A percentile compares a stretch with the other conserved stretches of the same genome.
These are phyloP conservation scores for Nephelium lappaceum DNA, from an alignment of 345 rosid genomes.

Conservation along the genomic window DNA sequence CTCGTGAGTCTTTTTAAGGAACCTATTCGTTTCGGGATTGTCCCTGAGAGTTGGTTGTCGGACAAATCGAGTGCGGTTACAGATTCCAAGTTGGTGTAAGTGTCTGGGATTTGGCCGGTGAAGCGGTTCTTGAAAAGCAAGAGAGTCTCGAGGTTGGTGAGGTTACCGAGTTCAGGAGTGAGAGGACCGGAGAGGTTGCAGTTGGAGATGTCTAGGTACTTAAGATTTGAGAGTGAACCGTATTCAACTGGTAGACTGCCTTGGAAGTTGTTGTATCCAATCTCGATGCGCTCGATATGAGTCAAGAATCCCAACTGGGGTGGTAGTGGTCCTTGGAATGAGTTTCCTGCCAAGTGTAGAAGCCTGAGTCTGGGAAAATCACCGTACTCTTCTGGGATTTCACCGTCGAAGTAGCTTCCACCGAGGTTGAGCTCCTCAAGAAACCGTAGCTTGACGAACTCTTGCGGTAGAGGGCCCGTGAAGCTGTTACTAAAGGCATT, in stretches of 20 bases:
- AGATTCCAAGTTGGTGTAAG: slow-evolving; percentile 50
- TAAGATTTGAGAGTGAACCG: slow-evolving; percentile 50
- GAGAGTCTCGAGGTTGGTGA: slow-evolving; percentile 57
- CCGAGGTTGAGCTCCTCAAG: slow-evolving; percentile 90
- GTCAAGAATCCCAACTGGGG: slow-evolving; percentile 59
- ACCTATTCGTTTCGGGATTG: slow-evolving; percentile 58
- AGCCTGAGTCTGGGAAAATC: slow-evolving; percentile 53
- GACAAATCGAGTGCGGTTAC: slow-evolving; percentile 70
- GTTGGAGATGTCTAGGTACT: slow-evolving; percentile 65
- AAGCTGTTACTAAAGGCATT: slow-evolving; percentile 84
- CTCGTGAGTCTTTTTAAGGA: slow-evolving; percentile 54
- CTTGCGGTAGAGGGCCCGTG: slow-evolving; percentile 65
- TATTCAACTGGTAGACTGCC: slow-evolving; percentile 74
- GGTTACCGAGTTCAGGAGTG: slow-evolving; percentile 58
- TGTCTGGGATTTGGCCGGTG: slow-evolving; percentile 70
- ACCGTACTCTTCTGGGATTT: slow-evolving; percentile 67
- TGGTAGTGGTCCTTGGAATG: slow-evolving; percentile 63
- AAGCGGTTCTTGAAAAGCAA: slow-evolving; percentile 59
- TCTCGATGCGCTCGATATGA: slow-evolving; percentile 68
- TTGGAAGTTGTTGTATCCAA: slow-evolving; percentile 68
- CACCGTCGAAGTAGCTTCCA: slow-evolving; percentile 88
- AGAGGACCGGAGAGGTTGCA: slow-evolving; percentile 71
- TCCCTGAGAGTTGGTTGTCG: slow-evolving; percentile 63
- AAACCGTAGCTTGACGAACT: slow-evolving; percentile 49
- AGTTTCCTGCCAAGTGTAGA: slow-evolving; percentile 75